These are phyloP conservation scores for Trichoderma koningii DNA, from an alignment of 2,329 filamentous ascomycete species.

Conservation along the genomic window DNA sequence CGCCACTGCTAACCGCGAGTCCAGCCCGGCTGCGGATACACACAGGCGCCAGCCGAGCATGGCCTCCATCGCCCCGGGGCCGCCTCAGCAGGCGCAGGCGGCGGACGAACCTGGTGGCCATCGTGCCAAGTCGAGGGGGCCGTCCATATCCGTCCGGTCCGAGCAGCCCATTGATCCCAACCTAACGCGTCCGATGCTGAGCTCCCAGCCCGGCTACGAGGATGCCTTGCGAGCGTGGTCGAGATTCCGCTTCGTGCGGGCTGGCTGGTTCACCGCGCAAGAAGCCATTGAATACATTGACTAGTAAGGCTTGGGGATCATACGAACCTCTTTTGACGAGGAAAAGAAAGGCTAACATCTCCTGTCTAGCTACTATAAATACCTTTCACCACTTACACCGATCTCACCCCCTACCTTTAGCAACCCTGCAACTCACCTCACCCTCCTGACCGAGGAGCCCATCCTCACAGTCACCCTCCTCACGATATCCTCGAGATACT, in stretches of 20 bases:
- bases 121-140: constrained; percentile 21
- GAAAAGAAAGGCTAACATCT: background rate
- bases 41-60: constrained; percentile 40
- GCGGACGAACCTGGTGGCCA: constrained; percentile 5
- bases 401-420: constrained; percentile 91
- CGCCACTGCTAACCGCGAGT: constrained; percentile 20
- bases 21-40: constrained; percentile 32
- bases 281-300: constrained; percentile 93
- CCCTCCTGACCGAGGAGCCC: constrained; percentile 84
- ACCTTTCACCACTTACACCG: constrained; percentile 87
- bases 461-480: constrained; percentile 89
- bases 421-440: constrained; percentile 75
- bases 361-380: constrained; percentile 76
- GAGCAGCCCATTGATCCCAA: constrained; percentile 50
- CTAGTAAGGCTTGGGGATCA: constrained; percentile 61
- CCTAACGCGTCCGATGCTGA: constrained; percentile 47
- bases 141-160: constrained; percentile 28
- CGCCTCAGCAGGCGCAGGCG: constrained; percentile 28
- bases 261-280: constrained; percentile 92
- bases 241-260: constrained; percentile 89
- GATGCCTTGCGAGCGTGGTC: constrained; percentile 86
- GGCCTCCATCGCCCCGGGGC: constrained; percentile 32
- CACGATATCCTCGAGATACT: constrained; percentile 87
- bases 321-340: background rate
- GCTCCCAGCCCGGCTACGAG: constrained; percentile 58